A percentile compares a stretch with the other conserved stretches of the same genome.
phyloP scores from a whole-genome alignment of 345 rosid species.

The Carallia brachiata region DNA sequence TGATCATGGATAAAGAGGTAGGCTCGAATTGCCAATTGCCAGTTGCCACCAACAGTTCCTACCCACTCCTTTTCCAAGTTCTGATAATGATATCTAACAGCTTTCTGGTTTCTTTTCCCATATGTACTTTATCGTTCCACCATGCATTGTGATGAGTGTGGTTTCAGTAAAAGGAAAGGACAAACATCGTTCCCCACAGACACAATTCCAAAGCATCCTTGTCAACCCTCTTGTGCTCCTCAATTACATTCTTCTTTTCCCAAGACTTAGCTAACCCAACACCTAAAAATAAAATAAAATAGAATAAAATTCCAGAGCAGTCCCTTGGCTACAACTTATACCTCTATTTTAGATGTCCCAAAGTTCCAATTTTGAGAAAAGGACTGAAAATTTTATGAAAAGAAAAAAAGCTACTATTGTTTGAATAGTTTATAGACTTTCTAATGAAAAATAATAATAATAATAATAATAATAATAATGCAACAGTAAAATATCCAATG shows the following conservation, averaged over 20 bases:
- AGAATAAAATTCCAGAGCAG: too few relatives aligned
- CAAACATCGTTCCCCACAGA: slow-evolving; percentile 16
- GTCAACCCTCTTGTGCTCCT: slow-evolving; percentile 8
- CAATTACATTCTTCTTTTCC: not conserved
- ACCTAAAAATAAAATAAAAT: not conserved
- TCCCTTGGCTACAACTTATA: too few relatives aligned
- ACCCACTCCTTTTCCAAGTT: slow-evolving; percentile 23
- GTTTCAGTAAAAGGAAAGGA: slow-evolving; percentile 21
- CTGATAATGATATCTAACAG: slow-evolving; percentile 50
- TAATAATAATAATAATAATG: too few relatives aligned
- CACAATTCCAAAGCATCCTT: slow-evolving; percentile 4
- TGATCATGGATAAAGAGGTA: slow-evolving; percentile 19
- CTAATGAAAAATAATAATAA: too few relatives aligned
- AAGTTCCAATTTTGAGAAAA: too few relatives aligned
- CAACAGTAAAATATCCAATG: too few relatives aligned
- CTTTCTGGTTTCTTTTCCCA: slow-evolving; percentile 18
- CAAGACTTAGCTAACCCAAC: too few relatives aligned
- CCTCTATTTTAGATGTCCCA: too few relatives aligned
- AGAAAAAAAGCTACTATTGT: not conserved
- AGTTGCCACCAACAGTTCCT: slow-evolving; percentile 20
- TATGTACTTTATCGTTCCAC: slow-evolving; percentile 36
- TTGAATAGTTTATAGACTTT: too few relatives aligned
- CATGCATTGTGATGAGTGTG: slow-evolving; percentile 20
- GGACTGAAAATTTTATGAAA: too few relatives aligned
- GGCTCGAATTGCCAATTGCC: slow-evolving; percentile 8